Evolutionary conservation across 2,329 filamentous ascomycete genomes (phyloP).

Genomic region (Nemania bipapillata): DNA sequence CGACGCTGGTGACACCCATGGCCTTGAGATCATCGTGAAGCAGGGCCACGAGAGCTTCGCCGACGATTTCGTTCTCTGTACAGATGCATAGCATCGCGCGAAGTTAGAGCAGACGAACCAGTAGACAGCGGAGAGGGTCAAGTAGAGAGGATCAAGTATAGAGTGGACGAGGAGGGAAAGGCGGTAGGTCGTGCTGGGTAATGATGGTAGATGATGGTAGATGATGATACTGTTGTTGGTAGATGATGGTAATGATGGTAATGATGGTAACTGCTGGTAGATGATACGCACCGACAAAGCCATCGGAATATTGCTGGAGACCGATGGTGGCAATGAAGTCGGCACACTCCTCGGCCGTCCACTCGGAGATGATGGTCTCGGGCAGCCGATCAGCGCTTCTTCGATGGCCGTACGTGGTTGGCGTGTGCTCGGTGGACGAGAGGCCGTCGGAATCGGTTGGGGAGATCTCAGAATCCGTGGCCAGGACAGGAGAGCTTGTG

Average conservation of each 20-base stretch:
- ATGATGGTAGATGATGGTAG: too few relatives aligned
- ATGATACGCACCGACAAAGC: conserved; percentile 76
- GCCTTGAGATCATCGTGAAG: conserved; percentile 94
- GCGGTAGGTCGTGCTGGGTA: too few relatives aligned
- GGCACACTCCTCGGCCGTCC: conserved; percentile 87
- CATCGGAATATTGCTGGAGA: conserved; percentile 82
- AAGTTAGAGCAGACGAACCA: conserved; percentile 44
- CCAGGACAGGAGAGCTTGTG: conserved; percentile 73
- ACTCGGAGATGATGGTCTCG: conserved; percentile 80
- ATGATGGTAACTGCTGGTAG: neutral
- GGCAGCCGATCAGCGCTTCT: conserved; percentile 73
- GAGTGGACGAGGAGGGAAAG: neutral
- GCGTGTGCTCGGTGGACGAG: conserved; percentile 77
- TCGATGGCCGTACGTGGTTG: conserved; percentile 78
- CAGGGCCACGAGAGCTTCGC: conserved; percentile 87
- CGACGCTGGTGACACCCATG: conserved; percentile 91
- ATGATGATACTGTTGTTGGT: too few relatives aligned
- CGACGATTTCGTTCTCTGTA: conserved; percentile 90
- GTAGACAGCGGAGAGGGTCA: neutral
- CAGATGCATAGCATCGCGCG: conserved; percentile 14
- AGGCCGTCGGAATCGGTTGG: conserved; percentile 77
- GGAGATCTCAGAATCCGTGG: conserved; percentile 73
- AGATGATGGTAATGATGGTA: too few relatives aligned
- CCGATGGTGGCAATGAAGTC: conserved; percentile 86
- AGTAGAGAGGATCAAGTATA: neutral